These are phyloP conservation scores for Akanthomyces dipterigenus DNA, from an alignment of 2,329 filamentous ascomycete genomes.

Conservation along the genomic window DNA sequence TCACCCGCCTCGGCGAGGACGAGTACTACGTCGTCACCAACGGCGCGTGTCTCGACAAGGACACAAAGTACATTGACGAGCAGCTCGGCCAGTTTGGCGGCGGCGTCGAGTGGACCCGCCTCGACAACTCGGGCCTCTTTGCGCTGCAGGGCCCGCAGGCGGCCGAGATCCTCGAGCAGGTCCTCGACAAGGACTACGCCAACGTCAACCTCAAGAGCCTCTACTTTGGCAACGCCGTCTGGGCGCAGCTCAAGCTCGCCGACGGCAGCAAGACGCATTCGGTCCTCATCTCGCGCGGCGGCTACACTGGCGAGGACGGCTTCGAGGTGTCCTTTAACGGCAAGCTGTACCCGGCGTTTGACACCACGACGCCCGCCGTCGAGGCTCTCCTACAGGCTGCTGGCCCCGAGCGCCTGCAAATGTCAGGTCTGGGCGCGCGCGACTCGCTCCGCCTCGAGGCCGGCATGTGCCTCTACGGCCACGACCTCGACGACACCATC, in stretches of 20 bases:
- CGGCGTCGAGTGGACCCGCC: slow-evolving; percentile 58
- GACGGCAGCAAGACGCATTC: slow-evolving; percentile 37
- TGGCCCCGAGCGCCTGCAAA: slow-evolving; percentile 55
- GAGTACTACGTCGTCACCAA: slow-evolving; percentile 93
- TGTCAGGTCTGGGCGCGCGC: slow-evolving; percentile 83
- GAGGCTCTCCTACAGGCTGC: slow-evolving; percentile 62
- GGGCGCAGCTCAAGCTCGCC: slow-evolving; percentile 56
- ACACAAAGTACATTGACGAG: slow-evolving; percentile 66
- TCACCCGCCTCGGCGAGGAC: slow-evolving; percentile 69
- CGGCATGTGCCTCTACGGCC: slow-evolving; percentile 99
- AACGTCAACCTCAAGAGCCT: slow-evolving; percentile 54
- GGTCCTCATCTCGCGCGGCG: slow-evolving; percentile 71
- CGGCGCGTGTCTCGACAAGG: slow-evolving; percentile 84
- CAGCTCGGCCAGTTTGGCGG: slow-evolving; percentile 57
- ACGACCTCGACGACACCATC: slow-evolving; percentile 79
- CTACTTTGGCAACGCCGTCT: slow-evolving; percentile 73
- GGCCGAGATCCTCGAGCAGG: slow-evolving; percentile 58
- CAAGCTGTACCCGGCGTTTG: slow-evolving; percentile 32
- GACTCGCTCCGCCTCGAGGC: slow-evolving; percentile 92
- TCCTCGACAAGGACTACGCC: slow-evolving; percentile 43
- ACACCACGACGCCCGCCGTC: slow-evolving; percentile 48
- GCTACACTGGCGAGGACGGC: slow-evolving; percentile 96
- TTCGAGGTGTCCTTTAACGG: slow-evolving; percentile 82
- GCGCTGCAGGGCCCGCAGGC: slow-evolving; percentile 84
- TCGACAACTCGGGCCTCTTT: slow-evolving; percentile 69